phyloP scores from a whole-genome alignment of 805 yeast species.

The Ogataea pini region DNA sequence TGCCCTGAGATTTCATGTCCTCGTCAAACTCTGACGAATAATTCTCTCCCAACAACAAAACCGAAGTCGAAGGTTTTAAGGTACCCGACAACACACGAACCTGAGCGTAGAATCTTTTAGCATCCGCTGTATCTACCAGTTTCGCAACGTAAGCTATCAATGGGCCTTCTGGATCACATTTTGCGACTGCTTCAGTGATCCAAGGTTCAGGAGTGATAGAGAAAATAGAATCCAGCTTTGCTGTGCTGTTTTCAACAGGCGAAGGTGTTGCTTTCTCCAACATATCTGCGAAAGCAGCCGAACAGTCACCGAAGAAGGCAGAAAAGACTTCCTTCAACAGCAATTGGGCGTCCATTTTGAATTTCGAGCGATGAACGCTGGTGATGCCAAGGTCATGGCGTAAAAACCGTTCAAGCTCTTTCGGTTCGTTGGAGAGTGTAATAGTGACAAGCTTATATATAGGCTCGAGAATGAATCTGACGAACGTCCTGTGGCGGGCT shows the following conservation, averaged over 20 bases:
- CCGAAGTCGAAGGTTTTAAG: constrained; percentile 45
- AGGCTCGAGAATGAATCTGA: constrained; percentile 71
- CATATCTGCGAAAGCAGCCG: constrained; percentile 54
- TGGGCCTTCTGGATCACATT: constrained; percentile 43
- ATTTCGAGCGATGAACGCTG: constrained; percentile 39
- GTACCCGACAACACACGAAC: constrained; percentile 66
- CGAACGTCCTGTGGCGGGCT: constrained; percentile 48
- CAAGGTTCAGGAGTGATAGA: constrained; percentile 28
- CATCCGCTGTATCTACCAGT: constrained; percentile 56
- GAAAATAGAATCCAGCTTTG: constrained; percentile 29
- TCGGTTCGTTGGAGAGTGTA: constrained; percentile 53
- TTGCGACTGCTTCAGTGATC: constrained; percentile 22
- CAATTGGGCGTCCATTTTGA: constrained; percentile 57
- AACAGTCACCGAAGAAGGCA: constrained; percentile 51
- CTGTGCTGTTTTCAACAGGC: constrained; percentile 38
- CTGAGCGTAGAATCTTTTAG: constrained; percentile 52
- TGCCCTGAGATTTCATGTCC: constrained; percentile 45
- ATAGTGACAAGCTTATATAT: constrained; percentile 71
- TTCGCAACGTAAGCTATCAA: constrained; percentile 58
- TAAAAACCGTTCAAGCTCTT: constrained; percentile 45
- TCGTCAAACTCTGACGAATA: constrained; percentile 51
- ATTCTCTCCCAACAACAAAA: constrained; percentile 59
- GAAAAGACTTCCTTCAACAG: constrained; percentile 56
- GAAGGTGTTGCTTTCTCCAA: constrained; percentile 37
- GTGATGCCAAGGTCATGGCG: constrained; percentile 48